These are phyloP conservation scores for Craterostigma plantagineum DNA, from an alignment of 257 asterid species.

Conservation along the genomic window DNA sequence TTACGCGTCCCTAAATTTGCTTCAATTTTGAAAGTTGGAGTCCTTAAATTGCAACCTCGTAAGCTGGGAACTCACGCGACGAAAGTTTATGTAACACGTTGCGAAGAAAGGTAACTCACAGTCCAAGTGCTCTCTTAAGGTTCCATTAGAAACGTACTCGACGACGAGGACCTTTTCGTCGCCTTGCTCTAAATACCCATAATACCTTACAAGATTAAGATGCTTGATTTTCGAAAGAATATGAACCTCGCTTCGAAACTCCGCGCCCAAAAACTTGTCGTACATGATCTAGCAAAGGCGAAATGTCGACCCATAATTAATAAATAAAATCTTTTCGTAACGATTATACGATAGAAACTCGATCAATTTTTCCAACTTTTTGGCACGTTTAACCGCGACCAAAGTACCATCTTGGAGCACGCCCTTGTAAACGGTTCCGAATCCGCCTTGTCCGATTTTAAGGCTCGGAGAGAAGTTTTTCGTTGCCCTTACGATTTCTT, in stretches of 20 bases:
- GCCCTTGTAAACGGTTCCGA: slow-evolving; percentile 89
- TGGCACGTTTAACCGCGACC: slow-evolving; percentile 89
- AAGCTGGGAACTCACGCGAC: too few species aligned
- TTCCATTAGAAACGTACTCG: slow-evolving; percentile 84
- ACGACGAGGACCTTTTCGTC: slow-evolving; percentile 81
- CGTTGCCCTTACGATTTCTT: slow-evolving; percentile 64
- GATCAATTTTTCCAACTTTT: slow-evolving; percentile 30
- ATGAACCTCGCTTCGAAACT: slow-evolving; percentile 64
- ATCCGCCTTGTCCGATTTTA: slow-evolving; percentile 94
- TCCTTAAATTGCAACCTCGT: too few species aligned
- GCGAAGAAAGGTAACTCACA: slow-evolving; percentile 30
- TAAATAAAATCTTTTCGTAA: not conserved
- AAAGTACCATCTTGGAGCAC: slow-evolving; percentile 51
- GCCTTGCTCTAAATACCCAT: slow-evolving; percentile 66
- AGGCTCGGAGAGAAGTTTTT: slow-evolving; percentile 62
- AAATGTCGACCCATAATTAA: not conserved
- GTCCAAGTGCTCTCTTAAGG: slow-evolving; percentile 82
- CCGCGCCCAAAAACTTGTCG: slow-evolving; percentile 53
- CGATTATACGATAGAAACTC: not conserved
- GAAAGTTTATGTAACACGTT: too few species aligned
- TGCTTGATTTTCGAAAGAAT: slow-evolving; percentile 70
- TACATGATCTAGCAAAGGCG: slow-evolving; percentile 36
- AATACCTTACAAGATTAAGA: slow-evolving; percentile 57
- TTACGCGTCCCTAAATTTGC: too few species aligned
- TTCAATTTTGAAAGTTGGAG: too few species aligned